phyloP scores from a whole-genome alignment of 257 asterid genomes.

The Fraxinus cuspidata region DNA sequence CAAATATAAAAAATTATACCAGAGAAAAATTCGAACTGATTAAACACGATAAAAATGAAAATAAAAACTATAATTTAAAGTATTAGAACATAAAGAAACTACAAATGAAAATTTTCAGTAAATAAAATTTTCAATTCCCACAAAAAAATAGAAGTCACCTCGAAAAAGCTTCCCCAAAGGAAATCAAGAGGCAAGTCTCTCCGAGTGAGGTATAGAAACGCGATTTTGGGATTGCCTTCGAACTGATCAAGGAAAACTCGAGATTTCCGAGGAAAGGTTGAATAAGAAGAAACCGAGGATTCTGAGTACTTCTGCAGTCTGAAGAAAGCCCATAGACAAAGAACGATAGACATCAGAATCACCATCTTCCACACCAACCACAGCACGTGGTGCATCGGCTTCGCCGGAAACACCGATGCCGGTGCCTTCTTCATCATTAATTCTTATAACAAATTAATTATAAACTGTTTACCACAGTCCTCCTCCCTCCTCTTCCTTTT shows the following conservation, averaged over 20 bases:
- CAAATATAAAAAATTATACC: not conserved
- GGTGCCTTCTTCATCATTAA: slow-evolving; percentile 45
- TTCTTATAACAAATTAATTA: slow-evolving; percentile 13
- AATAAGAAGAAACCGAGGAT: slow-evolving; percentile 27
- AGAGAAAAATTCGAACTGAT: not conserved
- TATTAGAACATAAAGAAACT: not conserved
- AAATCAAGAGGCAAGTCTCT: slow-evolving; percentile 86
- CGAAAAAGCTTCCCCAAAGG: slow-evolving; percentile 84
- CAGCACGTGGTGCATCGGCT: slow-evolving; percentile 50
- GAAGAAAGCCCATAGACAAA: slow-evolving; percentile 61
- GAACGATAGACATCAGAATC: slow-evolving; percentile 45
- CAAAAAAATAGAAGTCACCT: slow-evolving; percentile 49
- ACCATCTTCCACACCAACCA: slow-evolving; percentile 74
- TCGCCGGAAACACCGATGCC: slow-evolving; percentile 44
- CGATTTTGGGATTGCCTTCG: slow-evolving; percentile 71
- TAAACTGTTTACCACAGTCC: slow-evolving; percentile 32
- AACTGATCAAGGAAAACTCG: slow-evolving; percentile 39
- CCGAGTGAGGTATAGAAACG: slow-evolving; percentile 74
- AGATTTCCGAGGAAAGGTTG: slow-evolving; percentile 41
- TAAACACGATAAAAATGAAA: no score
- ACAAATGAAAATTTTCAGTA: not conserved
- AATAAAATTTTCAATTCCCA: slow-evolving; percentile 1
- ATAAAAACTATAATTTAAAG: not conserved
- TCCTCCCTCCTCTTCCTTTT: slow-evolving; percentile 42
- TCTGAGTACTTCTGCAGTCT: slow-evolving; percentile 66